Evolutionary conservation across 768 basidiomycete genomes (phyloP), one percentile per base, ranked within the genome.

Genomic region (Suillus americanus): DNA sequence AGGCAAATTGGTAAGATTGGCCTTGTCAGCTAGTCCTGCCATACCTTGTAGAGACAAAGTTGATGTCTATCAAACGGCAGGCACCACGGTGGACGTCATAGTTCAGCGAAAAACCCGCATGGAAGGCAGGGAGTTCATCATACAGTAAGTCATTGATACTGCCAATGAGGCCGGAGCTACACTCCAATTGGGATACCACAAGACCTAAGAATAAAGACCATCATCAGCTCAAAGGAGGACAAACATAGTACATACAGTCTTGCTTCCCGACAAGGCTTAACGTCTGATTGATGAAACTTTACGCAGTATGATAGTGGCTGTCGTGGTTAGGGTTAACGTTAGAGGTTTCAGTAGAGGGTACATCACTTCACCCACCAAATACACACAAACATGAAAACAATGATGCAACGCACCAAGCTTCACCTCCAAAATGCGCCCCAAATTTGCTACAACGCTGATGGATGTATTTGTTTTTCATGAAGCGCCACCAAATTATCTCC

Each of bases 181-280:
- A 8, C 18, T 43, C 18, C 6, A 43, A 5, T 64, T 5, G 69
- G 71, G 5, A 40, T 62, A 66, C 78, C 60, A 73, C 74, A 59
- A 77, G 76, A 1, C 75, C 76, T 0, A 72, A 79, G 12, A 78
- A 62, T 30, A 69, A 73, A 48, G 74, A 77, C 30, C 7, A 28
- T 30, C 30, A 23, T 30, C 30, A 23, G 12, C 46, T 48, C 5
- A n/a, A 23, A 48, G 12, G 12, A 3, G 46, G 46, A 48, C n/a
- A 23, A 46, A 12, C 8, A 45, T 20, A 45, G 9, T 45, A 46
- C 45, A 46, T 23, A 46, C n/a, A 46, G n/a, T 46, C 10, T n/a
- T n/a, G 45, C 45, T 46, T 10, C n/a, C 41, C 2, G 7, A n/a
- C n/a, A 5, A 46, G 23, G n/a, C 10, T 46, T 46, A 5, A 9